Conservation (phyloP, 192 early-diverging fungal species). For the Coemansia sp. region DNA sequence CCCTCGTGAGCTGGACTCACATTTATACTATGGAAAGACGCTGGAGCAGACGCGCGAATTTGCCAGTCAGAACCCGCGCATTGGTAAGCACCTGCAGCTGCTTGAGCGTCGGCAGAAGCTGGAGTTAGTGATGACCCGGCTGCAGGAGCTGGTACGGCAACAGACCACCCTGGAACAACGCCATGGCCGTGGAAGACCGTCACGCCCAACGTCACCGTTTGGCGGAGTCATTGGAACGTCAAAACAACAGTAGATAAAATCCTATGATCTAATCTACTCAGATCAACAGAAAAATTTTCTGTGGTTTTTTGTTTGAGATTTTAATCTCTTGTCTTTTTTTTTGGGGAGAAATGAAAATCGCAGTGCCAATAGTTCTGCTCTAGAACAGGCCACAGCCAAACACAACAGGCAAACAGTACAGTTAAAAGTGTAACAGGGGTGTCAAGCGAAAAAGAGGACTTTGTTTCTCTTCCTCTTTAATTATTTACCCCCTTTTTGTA, state of each 20-base stretch:
- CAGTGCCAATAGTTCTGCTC: no score
- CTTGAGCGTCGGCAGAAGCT: constrained; percentile 83
- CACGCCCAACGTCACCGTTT: constrained; percentile 4
- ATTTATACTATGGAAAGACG: constrained; percentile 84
- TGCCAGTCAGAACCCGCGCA: constrained; percentile 84
- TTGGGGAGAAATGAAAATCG: constrained; percentile 4
- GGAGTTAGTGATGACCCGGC: constrained; percentile 68
- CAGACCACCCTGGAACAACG: constrained; percentile 23
- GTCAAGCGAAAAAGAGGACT: background rate
- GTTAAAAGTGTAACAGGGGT: background rate
- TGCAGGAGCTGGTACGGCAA: constrained; percentile 47
- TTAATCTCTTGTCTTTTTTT: background rate
- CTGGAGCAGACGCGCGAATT: constrained; percentile 81
- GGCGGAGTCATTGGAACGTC: background rate
- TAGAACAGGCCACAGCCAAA: no score
- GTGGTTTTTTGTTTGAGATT: background rate
- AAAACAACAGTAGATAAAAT: background rate
- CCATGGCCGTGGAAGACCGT: constrained; percentile 5
- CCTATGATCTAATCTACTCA: background rate
- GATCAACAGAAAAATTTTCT: constrained; percentile 25
- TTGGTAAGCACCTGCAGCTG: constrained; percentile 81
- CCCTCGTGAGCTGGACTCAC: constrained; percentile 90
- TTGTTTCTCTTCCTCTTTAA: background rate
- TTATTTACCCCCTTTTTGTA: constrained; percentile 9
- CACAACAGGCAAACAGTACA: no score